phyloP scores from a whole-genome alignment of 495 filamentous ascomycete species.

The Trypethelium eluteriae region DNA sequence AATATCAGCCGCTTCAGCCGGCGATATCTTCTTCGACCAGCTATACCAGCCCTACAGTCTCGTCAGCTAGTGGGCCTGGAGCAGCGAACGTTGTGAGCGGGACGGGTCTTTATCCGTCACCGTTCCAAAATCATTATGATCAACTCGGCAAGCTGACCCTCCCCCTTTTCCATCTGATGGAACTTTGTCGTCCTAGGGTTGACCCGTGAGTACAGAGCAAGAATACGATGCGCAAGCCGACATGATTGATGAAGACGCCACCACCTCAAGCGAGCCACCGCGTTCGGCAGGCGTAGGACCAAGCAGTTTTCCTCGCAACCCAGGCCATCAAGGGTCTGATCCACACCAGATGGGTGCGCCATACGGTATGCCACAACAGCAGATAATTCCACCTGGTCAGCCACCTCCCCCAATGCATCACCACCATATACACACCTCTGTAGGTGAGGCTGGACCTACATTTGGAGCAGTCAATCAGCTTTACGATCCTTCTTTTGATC shows the following conservation, averaged over 20 bases:
- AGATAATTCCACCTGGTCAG: conserved; percentile 25
- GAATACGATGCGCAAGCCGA: conserved; percentile 97
- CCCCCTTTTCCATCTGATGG: conserved; percentile 49
- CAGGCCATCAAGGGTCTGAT: not conserved
- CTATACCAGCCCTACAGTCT: conserved; percentile 25
- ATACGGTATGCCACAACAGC: conserved; percentile 17
- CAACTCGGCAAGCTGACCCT: conserved; percentile 90
- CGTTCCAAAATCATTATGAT: conserved; percentile 90
- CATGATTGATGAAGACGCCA: conserved; percentile 77
- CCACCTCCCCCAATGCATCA: conserved; percentile 18
- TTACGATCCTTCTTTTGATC: conserved; percentile 70
- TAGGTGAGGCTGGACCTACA: conserved; percentile 34
- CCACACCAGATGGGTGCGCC: conserved; percentile 1
- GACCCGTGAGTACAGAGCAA: conserved; percentile 84
- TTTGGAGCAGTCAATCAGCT: conserved; percentile 55
- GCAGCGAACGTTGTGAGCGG: not conserved
- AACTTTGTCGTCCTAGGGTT: conserved; percentile 75
- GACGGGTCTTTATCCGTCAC: conserved; percentile 53
- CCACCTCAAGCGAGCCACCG: conserved; percentile 25
- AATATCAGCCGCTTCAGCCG: conserved; percentile 29
- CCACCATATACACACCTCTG: conserved; percentile 36
- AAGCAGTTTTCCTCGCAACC: not conserved
- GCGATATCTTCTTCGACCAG: conserved; percentile 19
- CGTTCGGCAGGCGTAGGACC: not conserved
- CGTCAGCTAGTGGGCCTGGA: conserved; percentile 8